Conservation (phyloP, 176 grass and related monocot species). For the Hordeum marinum region DNA sequence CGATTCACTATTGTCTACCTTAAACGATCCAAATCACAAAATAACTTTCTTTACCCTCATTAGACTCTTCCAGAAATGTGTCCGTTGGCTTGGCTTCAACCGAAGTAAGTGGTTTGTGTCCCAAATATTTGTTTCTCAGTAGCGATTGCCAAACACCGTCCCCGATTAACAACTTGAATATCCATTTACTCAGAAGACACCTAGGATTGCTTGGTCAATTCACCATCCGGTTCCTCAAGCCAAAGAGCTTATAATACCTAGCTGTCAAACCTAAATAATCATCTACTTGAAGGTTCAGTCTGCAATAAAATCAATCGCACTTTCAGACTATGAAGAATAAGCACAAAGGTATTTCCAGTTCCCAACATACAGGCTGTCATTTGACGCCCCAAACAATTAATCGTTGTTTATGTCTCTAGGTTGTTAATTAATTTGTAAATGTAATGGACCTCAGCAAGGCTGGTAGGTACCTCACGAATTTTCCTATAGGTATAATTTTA, state of each 20-base stretch:
- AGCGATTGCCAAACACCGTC: background rate
- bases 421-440: background rate
- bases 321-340: background rate
- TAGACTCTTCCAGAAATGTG: background rate
- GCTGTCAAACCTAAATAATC: background rate
- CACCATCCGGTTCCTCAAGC: background rate
- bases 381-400: background rate
- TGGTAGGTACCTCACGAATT: constrained; percentile 9
- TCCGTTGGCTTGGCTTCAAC: background rate
- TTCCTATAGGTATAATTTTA: background rate
- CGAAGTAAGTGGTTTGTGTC: background rate
- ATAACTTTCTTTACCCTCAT: background rate
- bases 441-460: background rate
- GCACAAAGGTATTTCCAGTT: background rate
- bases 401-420: background rate
- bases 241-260: background rate
- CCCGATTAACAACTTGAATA: background rate
- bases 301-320: constrained; percentile 5
- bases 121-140: background rate
- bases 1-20: background rate
- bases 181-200: background rate
- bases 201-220: background rate
- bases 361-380: background rate
- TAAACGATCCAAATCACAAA: background rate
- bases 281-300: background rate